Evolutionary conservation across 164 flowering plant genomes (phyloP), one percentile per base, ranked within the genome.

Genomic region (Euptelea pleiosperma): DNA sequence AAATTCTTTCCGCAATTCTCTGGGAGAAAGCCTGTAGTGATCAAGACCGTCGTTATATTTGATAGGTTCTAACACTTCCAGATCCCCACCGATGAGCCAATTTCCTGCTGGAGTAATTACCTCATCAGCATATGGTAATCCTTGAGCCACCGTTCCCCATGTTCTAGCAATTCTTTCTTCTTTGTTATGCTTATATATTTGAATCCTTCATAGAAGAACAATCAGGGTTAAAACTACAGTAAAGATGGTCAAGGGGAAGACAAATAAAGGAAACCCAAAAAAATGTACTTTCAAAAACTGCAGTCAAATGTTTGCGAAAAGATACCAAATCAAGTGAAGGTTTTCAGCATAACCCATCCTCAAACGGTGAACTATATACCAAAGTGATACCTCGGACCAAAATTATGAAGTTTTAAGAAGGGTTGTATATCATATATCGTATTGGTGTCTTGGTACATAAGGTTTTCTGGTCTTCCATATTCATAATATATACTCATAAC

Each of bases 121-220:
- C 73, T 87, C 95, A 69, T 92, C 98, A 22, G 84, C 96, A 70
- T 92, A 92, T 30, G 98, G 98, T 67, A 92, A 76, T n/a, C 98
- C 93, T 21, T 84, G 85, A 37, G 96, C 88, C 47, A 85, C 85
- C 36, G 93, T 83, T 56, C 98, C 98, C 98, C 98, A 92, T 12
- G 96, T 92, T 73, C 96, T 81, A 15, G 96, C 93, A 35, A 87
- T 89, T 70, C 98, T 82, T 75, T 89, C 98, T 73, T 92, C 98
- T 74, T 92, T 92, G 79, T 87, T 76, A 60, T 92, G 98, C 82
- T 92, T 92, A 73, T 77, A 92, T 67, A 91, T 82, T 65, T 92
- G 85, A 70, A 92, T 72, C 61, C 98, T 89, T 83, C 63, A 74
- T 15, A 8, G 58, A 4, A 24, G 30, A 25, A 29, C 12, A 49